Evolutionary conservation across 176 grass and related monocot species (phyloP), one percentile per base, ranked within the genome.

Genomic region (Musa itinerans): DNA sequence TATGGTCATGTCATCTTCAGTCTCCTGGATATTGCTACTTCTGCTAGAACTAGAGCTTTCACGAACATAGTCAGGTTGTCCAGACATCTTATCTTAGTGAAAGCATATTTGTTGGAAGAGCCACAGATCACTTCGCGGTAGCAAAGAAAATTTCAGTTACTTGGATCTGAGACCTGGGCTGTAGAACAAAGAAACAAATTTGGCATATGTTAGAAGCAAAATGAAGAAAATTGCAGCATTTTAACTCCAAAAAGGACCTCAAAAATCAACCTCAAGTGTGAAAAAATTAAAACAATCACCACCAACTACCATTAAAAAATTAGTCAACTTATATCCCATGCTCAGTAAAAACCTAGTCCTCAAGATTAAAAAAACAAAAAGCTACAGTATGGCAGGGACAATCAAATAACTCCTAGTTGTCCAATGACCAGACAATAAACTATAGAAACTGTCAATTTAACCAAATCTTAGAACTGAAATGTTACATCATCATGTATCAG

Each of bases 1-100:
- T 10, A 98, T 87, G 20, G 95, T 89, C 43, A 85, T 65, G 1
- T 93, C 90, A 49, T 98, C 95, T 63, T 93, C 90, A 59, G 77
- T 89, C 71, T 87, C 90, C 67, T 88, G 90, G 29, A 85, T 81
- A 75, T 81, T 89, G 86, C 80, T 89, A 68, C 90, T 98, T 82
- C 93, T 73, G 76, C 95, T 98, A 65, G 95, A 98, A 73, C 86
- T 89, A 21, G 95, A 93, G 78, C 95, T 98, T 87, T 98, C 92
- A 12, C 76, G 86, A 68, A 74, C 84, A 85, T 87, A 72, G 65
- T 91, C 86, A 75, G 84, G 91, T 64, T 85, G 87, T 86, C 86
- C 87, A 52, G 90, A 83, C 90, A 92, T 92, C 74, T 68, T 92
- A 85, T 52, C 82, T 92, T 83, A 64, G 43, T 78, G 52, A 50